phyloP scores from a whole-genome alignment of 805 yeast species.

The Saccharomycopsis sp. region DNA sequence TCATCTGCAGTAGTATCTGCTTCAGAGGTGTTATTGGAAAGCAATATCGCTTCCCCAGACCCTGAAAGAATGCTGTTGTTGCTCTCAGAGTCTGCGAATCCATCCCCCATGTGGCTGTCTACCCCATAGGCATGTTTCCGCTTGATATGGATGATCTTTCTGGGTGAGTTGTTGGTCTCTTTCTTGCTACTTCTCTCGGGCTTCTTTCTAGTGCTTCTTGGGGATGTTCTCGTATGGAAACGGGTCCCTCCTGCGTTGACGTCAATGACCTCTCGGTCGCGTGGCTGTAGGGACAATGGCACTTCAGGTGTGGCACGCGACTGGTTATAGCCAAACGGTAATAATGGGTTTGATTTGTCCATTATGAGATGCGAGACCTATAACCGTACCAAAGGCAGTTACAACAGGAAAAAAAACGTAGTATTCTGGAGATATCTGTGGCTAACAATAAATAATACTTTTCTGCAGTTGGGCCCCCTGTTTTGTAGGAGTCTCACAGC shows the following conservation, averaged over 20 bases:
- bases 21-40: neutral
- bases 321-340: slow-evolving; percentile 45
- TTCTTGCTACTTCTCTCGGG: neutral
- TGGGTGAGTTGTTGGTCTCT: neutral
- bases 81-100: neutral
- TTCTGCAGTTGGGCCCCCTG: neutral
- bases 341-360: slow-evolving; percentile 24
- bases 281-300: slow-evolving; percentile 35
- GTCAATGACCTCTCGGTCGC: slow-evolving; percentile 34
- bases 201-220: neutral
- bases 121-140: neutral
- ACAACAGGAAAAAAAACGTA: neutral
- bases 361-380: neutral
- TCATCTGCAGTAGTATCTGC: neutral
- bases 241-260: slow-evolving; percentile 37
- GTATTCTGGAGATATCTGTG: neutral
- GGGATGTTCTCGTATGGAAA: slow-evolving; percentile 34
- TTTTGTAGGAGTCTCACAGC: neutral
- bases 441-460: neutral
- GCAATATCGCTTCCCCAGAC: neutral
- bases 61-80: neutral
- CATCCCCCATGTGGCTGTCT: neutral
- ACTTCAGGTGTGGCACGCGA: slow-evolving; percentile 29
- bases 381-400: neutral
- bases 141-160: neutral